Evolutionary conservation across 495 filamentous ascomycete genomes (phyloP).

Genomic region (Ascodesmis nigricans): DNA sequence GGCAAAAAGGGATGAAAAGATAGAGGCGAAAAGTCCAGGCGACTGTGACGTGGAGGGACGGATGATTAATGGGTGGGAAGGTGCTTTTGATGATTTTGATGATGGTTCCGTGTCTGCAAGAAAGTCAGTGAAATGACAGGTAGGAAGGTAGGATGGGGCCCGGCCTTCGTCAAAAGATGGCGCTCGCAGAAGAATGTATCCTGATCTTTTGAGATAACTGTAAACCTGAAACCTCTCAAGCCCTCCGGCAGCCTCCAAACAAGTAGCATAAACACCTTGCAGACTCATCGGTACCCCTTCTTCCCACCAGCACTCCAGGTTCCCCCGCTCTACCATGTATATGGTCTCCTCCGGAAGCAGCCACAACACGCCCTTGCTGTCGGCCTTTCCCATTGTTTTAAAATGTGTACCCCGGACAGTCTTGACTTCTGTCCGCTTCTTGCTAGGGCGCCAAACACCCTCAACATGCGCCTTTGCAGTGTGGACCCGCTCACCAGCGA

Average conservation of each 20-base stretch:
- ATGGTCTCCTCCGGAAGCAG: conserved; percentile 81
- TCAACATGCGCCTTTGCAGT: conserved; percentile 13
- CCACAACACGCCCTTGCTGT: conserved; percentile 43
- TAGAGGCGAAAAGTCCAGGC: conserved; percentile 2
- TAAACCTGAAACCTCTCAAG: conserved; percentile 80
- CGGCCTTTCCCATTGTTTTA: conserved; percentile 34
- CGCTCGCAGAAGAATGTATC: conserved; percentile 57
- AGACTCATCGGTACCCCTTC: conserved; percentile 61
- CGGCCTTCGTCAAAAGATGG: conserved; percentile 30
- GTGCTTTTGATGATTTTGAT: not conserved
- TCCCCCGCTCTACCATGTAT: conserved; percentile 70
- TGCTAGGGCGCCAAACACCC: conserved; percentile 15
- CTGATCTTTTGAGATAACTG: conserved; percentile 55
- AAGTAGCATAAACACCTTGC: conserved; percentile 58
- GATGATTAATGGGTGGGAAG: conserved; percentile 1
- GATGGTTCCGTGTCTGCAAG: not conserved
- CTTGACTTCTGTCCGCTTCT: conserved; percentile 23
- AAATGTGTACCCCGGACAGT: conserved; percentile 32
- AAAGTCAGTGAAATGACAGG: too few species aligned
- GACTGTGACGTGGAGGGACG: not conserved
- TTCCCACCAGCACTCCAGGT: conserved; percentile 60
- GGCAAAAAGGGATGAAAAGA: conserved; percentile 17
- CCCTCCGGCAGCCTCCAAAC: conserved; percentile 44
- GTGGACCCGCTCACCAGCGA: conserved; percentile 25
- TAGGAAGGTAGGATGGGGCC: too few species aligned